These are phyloP conservation scores for Claviceps arundinis DNA, from an alignment of 2,329 filamentous ascomycete genomes.

Conservation along the genomic window DNA sequence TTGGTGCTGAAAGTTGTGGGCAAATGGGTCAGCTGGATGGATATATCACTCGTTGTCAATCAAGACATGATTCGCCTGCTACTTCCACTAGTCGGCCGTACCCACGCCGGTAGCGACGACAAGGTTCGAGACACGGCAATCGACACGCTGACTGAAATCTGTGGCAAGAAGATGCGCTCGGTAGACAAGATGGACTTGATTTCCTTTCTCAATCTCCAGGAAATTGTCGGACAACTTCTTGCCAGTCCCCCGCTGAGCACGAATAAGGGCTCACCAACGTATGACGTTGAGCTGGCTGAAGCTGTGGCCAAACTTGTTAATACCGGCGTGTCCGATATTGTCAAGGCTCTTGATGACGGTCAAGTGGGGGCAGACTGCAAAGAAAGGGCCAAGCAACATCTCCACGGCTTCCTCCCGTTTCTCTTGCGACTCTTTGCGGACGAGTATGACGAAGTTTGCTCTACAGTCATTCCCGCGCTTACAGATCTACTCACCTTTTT, in stretches of 20 bases:
- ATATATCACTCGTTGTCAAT: conserved; percentile 87
- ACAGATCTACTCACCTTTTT: conserved; percentile 87
- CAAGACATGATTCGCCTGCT: conserved; percentile 74
- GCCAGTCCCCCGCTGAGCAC: conserved; percentile 69
- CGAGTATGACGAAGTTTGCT: conserved; percentile 96
- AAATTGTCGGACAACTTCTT: conserved; percentile 76
- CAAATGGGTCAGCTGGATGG: conserved; percentile 98
- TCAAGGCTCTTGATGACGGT: conserved; percentile 65
- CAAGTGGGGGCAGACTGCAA: conserved; percentile 49
- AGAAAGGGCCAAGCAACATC: conserved; percentile 64
- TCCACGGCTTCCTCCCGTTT: conserved; percentile 74
- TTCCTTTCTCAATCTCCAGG: conserved; percentile 71
- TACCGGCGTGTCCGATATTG: conserved; percentile 73
- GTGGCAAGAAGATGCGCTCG: conserved; percentile 94
- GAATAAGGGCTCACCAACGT: conserved; percentile 66
- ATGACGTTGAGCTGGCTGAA: conserved; percentile 92
- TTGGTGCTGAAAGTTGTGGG: conserved; percentile 84
- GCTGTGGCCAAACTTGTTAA: conserved; percentile 93
- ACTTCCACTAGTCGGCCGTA: conserved; percentile 74
- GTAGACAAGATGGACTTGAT: conserved; percentile 92
- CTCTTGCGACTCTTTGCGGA: conserved; percentile 91
- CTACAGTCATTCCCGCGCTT: conserved; percentile 83
- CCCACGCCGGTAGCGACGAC: conserved; percentile 52
- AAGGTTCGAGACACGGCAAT: conserved; percentile 82
- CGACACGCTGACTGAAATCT: conserved; percentile 89